phyloP scores from a whole-genome alignment of 192 early-diverging fungal genomes.

The Coemansia reversa region DNA sequence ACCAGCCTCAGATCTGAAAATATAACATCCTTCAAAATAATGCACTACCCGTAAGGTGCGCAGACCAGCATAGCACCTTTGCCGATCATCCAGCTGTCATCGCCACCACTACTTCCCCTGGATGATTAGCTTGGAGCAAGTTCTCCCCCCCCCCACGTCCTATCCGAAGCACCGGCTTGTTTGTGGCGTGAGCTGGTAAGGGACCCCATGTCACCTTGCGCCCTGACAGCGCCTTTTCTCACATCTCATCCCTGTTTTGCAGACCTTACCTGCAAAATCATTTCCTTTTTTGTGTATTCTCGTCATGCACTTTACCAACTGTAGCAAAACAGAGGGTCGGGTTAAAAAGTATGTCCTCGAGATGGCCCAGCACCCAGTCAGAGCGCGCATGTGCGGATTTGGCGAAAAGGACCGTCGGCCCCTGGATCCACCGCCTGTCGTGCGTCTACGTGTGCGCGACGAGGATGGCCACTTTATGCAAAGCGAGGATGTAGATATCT shows the following conservation, averaged over 20 bases:
- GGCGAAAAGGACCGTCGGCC: conserved; percentile 75
- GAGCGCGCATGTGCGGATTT: conserved; percentile 78
- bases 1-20: not conserved
- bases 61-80: not conserved
- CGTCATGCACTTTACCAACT: conserved; percentile 6
- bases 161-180: not conserved
- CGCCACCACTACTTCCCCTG: not conserved
- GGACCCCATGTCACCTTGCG: not conserved
- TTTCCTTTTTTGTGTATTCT: not conserved
- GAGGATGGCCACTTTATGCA: conserved; percentile 53
- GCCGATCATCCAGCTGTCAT: not conserved
- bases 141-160: too few species aligned
- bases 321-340: conserved; percentile 38
- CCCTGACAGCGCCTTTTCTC: not conserved
- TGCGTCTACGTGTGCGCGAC: conserved; percentile 59
- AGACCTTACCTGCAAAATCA: not conserved
- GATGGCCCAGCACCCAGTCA: conserved; percentile 68
- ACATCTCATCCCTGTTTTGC: conserved; percentile 1
- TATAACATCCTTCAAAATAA: not conserved
- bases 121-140: not conserved
- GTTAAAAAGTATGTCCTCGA: conserved; percentile 59
- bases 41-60: not conserved
- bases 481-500: conserved; percentile 56
- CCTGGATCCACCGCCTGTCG: conserved; percentile 68
- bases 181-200: not conserved